A percentile compares a stretch with the other conserved stretches of the same genome.
These are phyloP conservation scores for Sugiyamaella smithiae DNA, from an alignment of 805 yeast species.

Conservation along the genomic window DNA sequence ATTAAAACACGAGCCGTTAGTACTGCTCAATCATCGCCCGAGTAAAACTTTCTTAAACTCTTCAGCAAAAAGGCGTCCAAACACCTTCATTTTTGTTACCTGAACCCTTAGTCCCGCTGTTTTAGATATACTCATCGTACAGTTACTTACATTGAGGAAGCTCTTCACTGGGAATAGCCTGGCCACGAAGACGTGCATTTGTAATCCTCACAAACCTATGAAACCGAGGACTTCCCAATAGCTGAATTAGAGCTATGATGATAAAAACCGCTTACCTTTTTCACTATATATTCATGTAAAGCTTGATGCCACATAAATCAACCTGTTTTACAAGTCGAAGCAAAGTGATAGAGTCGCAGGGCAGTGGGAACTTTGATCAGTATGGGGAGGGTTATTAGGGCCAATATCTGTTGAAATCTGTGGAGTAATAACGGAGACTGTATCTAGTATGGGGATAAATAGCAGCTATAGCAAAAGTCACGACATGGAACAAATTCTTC, in stretches of 20 bases:
- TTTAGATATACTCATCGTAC: neutral
- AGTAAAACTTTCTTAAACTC: conserved; percentile 22
- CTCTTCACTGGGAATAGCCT: conserved; percentile 19
- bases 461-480: too few species aligned
- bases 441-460: too few species aligned
- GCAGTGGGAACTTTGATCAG: too few species aligned
- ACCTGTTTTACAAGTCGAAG: too few species aligned
- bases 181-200: conserved; percentile 23
- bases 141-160: neutral
- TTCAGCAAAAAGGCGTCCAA: conserved; percentile 21
- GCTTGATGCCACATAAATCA: conserved; percentile 24
- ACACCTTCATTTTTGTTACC: conserved; percentile 20
- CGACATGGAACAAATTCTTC: too few species aligned
- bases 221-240: conserved; percentile 22
- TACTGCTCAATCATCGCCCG: conserved; percentile 3
- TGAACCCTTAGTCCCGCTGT: conserved; percentile 11
- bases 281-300: conserved; percentile 24
- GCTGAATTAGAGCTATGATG: too few species aligned
- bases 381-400: too few species aligned
- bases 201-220: conserved; percentile 25
- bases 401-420: too few species aligned
- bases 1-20: neutral
- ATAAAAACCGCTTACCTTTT: conserved; percentile 18
- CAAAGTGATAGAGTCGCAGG: too few species aligned
- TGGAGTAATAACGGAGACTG: too few species aligned